Evolutionary conservation across 192 early-diverging fungal species (phyloP), one percentile per base, ranked within the genome.

Genomic region (Geranomyces michiganensis): DNA sequence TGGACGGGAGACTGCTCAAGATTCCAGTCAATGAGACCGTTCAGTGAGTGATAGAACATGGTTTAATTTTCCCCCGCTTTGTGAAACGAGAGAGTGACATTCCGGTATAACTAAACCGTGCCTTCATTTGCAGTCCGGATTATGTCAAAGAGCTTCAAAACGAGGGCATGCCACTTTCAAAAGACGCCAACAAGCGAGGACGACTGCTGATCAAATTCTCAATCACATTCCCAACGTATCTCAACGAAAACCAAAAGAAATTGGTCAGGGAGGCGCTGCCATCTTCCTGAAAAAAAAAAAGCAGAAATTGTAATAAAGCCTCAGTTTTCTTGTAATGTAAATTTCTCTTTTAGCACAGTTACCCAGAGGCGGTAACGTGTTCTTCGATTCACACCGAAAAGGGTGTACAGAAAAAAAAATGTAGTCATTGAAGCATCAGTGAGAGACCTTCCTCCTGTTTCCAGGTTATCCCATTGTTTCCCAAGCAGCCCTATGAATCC

Each of bases 21-120:
- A 82, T 88, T 31, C 85, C 85, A 13, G 71, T 88, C 36, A 83
- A 85, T 56, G 83, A 87, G 45, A 70, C 84, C 33, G 77, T 88
- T 24, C 73, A 74, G 85, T 87, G 78, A 26, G 65, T 65, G 17
- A 22, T 69, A 1, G 5, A 27, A n/a, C 44, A n/a, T 17, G 1
- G 17, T 64, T 64, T 24, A 24, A 22, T 58, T 58, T 10, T 24
- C 14, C 24, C n/a, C n/a, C 9, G 62, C 24, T 9, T 14, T 19
- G 12, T 14, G 46, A 47, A 47, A 47, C 13, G 12, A 14, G 12
- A 14, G 46, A n/a, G n/a, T 12, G n/a, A 62, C 9, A 31, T 61
- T 21, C 14, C 12, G 0, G 56, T 41, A 51, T 58, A 33, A 56
- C 48, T 22, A 59, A 36, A 29, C 17, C 1, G 21, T 69, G n/a